These are phyloP conservation scores for Botrytis squamosa DNA, from an alignment of 2,329 filamentous ascomycete species.

Conservation along the genomic window DNA sequence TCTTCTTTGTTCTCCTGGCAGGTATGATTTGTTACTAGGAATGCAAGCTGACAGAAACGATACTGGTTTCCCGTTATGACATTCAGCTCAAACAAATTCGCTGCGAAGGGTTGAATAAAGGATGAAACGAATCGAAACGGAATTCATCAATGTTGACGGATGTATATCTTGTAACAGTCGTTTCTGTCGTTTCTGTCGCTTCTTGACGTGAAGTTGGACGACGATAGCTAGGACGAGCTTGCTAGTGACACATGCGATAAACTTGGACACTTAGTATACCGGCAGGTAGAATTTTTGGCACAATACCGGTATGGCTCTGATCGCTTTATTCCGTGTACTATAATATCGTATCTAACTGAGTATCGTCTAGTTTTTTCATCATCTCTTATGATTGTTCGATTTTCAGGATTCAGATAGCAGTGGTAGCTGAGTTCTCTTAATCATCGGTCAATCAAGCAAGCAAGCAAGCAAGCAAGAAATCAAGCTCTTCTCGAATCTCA, in stretches of 20 bases:
- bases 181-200: neutral
- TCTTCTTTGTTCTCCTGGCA: neutral
- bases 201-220: neutral
- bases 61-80: neutral
- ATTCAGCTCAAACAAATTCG: neutral
- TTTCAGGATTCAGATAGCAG: neutral
- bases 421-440: neutral
- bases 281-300: neutral
- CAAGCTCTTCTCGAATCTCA: too few species aligned
- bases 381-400: neutral
- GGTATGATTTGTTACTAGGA: neutral
- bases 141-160: too few species aligned
- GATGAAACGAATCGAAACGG: too few species aligned
- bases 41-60: conserved; percentile 9
- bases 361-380: conserved; percentile 1
- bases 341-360: conserved; percentile 3
- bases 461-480: neutral
- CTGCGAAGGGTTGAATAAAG: too few species aligned
- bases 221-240: neutral
- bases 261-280: neutral
- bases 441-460: neutral
- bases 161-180: too few species aligned
- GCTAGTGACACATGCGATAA: neutral
- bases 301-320: neutral
- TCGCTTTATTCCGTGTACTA: neutral